These are phyloP conservation scores for Craspedostauros australis DNA, from an alignment of 108 stramenopile genomes.

Conservation along the genomic window DNA sequence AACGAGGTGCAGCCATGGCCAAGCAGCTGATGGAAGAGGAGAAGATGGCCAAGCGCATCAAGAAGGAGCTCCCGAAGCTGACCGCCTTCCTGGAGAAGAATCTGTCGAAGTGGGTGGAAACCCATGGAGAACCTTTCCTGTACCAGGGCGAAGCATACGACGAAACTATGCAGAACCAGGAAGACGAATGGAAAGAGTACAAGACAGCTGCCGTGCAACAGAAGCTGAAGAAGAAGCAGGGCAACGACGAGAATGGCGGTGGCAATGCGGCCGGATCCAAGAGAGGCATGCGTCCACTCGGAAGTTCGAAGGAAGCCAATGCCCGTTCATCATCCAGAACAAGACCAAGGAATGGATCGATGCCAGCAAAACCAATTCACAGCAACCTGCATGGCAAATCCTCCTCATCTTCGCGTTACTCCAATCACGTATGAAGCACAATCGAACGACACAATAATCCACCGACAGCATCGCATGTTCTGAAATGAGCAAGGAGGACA, in stretches of 20 bases:
- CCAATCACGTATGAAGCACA: too few species aligned
- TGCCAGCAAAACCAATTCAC: too few species aligned
- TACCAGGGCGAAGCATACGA: constrained; percentile 60
- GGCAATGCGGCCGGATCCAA: background rate
- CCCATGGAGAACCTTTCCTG: constrained; percentile 58
- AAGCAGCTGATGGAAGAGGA: constrained; percentile 89
- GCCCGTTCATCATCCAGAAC: too few species aligned
- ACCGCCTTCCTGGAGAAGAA: constrained; percentile 53
- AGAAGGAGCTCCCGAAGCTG: constrained; percentile 75
- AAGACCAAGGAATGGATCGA: too few species aligned
- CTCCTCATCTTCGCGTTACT: too few species aligned
- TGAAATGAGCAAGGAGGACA: too few species aligned
- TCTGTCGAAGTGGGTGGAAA: constrained; percentile 61
- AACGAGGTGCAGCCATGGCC: constrained; percentile 76
- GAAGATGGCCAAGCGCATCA: constrained; percentile 84
- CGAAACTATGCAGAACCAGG: constrained; percentile 61
- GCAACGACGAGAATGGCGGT: constrained; percentile 13
- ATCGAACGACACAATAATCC: too few species aligned
- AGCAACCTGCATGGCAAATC: too few species aligned
- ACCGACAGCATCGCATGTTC: too few species aligned
- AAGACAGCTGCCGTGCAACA: constrained; percentile 64
- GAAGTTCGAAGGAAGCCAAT: constrained; percentile 19
- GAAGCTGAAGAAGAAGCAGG: constrained; percentile 72
- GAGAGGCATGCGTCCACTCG: constrained; percentile 8
- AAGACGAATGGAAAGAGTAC: constrained; percentile 73